Evolutionary conservation across 2,329 filamentous ascomycete species (phyloP), one percentile per base, ranked within the genome.

Genomic region (Pochonia chlamydosporia): DNA sequence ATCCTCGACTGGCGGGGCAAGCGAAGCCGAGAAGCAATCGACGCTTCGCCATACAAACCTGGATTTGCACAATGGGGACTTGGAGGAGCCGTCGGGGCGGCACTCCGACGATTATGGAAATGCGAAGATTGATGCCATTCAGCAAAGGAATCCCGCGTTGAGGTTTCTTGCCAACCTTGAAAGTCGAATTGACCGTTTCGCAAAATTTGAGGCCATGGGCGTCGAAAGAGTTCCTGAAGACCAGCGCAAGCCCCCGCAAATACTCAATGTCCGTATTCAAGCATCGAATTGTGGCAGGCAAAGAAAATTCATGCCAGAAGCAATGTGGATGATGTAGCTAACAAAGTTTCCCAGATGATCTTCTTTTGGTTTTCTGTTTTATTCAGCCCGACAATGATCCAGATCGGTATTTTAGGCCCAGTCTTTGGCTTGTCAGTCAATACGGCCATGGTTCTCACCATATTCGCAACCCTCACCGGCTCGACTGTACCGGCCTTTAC

Each of bases 341-440:
- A 39, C 35, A 10, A 18, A 39, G n/a, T 39, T 39, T 1, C 16
- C 11, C 40, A 52, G 50, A 52, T 52, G 43, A 43, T 52, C 10
- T 52, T 52, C 21, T 45, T 52, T 24, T 49, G 50, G 50, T 52
- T 52, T 25, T 52, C 50, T 11, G 44, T 52, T 20, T 20, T 49
- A 18, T 43, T 49, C 36, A 52, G 39, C 24, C 43, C 47, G n/a
- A 49, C 47, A 2, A 45, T 47, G 46, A 45, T 52, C 7, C 47
- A 48, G 21, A 49, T 52, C 23, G 50, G 50, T 21, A 52, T 49
- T 16, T 30, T 52, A 2, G 50, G 50, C 23, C 50, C 50, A 1
- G 45, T 52, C 14, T 31, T 52, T 31, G 50, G 47, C 8, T 9
- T 52, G 8, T 49, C 50, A 5, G 50, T 52, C 28, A 46, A 52